These are phyloP conservation scores for Tylopilus sp. DNA, from an alignment of 1,284 basidiomycete genomes.

Conservation along the genomic window DNA sequence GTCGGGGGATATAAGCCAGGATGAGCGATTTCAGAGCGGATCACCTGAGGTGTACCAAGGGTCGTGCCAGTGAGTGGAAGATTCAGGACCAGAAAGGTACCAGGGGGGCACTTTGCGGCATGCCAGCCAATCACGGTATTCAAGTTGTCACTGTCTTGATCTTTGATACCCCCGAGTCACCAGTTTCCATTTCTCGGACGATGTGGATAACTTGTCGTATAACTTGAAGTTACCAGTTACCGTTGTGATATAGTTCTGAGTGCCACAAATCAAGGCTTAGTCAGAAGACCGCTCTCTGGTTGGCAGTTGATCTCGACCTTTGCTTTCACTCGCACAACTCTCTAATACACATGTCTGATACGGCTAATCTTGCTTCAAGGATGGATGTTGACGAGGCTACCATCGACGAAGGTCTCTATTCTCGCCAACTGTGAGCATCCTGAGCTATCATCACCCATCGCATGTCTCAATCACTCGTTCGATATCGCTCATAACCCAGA, in stretches of 20 bases:
- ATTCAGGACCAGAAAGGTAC: too few species aligned
- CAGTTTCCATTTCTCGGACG: too few species aligned
- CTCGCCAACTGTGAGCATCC: conserved; percentile 84
- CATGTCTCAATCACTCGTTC: conserved; percentile 11
- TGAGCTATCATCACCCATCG: conserved; percentile 16
- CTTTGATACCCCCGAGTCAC: too few species aligned
- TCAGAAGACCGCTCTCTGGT: conserved; percentile 17
- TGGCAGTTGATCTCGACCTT: conserved; percentile 1
- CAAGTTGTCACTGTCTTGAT: too few species aligned
- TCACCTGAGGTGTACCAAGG: too few species aligned
- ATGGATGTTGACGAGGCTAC: conserved; percentile 85
- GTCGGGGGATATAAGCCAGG: not conserved
- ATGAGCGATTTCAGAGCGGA: too few species aligned
- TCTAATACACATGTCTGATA: conserved; percentile 47
- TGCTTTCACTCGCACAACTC: conserved; percentile 2
- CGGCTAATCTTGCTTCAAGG: conserved; percentile 49
- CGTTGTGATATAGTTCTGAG: too few species aligned
- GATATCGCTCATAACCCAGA: conserved; percentile 46
- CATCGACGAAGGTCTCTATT: conserved; percentile 92
- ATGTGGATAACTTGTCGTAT: not conserved
- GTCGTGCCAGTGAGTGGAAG: too few species aligned
- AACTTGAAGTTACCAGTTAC: not conserved
- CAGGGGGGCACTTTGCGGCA: too few species aligned
- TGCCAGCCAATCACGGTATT: too few species aligned
- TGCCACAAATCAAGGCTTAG: conserved; percentile 25